Evolutionary conservation across 169 alveolate species (phyloP).

Genomic region (Eimeria sp.): DNA sequence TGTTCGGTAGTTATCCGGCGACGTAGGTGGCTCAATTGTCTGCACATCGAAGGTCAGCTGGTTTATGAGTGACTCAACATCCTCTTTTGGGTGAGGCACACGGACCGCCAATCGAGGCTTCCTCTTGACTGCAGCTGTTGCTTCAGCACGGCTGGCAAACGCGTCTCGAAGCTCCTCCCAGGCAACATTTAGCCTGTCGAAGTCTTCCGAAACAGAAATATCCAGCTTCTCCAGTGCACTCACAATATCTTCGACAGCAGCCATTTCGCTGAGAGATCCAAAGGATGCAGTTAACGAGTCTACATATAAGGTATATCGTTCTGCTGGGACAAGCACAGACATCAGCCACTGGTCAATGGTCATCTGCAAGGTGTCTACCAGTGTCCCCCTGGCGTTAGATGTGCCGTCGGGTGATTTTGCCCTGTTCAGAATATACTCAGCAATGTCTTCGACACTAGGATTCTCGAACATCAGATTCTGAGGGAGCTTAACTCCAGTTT

Average conservation of each 20-base stretch:
- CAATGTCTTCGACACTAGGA: slow-evolving; percentile 85
- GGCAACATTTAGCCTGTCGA: slow-evolving; percentile 85
- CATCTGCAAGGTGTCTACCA: slow-evolving; percentile 39
- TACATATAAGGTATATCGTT: slow-evolving; percentile 84
- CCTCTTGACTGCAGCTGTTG: slow-evolving; percentile 14
- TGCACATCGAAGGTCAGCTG: slow-evolving; percentile 82
- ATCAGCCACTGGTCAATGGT: slow-evolving; percentile 87
- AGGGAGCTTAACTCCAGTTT: slow-evolving; percentile 87
- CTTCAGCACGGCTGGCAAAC: slow-evolving; percentile 52
- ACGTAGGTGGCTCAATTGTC: slow-evolving; percentile 78
- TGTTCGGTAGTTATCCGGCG: slow-evolving; percentile 77
- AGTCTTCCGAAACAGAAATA: slow-evolving; percentile 84
- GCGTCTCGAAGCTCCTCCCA: slow-evolving; percentile 85
- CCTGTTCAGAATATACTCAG: slow-evolving; percentile 80
- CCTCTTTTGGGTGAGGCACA: slow-evolving; percentile 86
- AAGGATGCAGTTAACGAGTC: slow-evolving; percentile 83
- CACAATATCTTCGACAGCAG: slow-evolving; percentile 84
- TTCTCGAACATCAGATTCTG: slow-evolving; percentile 88
- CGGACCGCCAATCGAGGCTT: slow-evolving; percentile 38
- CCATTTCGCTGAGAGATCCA: slow-evolving; percentile 81
- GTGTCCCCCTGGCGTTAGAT: slow-evolving; percentile 45
- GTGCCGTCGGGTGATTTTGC: slow-evolving; percentile 44
- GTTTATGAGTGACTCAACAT: slow-evolving; percentile 69
- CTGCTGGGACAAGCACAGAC: slow-evolving; percentile 85
- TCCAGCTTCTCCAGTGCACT: slow-evolving; percentile 85